Conservation (phyloP, 2,329 filamentous ascomycete genomes). For the Aureobasidium mangrovei region DNA sequence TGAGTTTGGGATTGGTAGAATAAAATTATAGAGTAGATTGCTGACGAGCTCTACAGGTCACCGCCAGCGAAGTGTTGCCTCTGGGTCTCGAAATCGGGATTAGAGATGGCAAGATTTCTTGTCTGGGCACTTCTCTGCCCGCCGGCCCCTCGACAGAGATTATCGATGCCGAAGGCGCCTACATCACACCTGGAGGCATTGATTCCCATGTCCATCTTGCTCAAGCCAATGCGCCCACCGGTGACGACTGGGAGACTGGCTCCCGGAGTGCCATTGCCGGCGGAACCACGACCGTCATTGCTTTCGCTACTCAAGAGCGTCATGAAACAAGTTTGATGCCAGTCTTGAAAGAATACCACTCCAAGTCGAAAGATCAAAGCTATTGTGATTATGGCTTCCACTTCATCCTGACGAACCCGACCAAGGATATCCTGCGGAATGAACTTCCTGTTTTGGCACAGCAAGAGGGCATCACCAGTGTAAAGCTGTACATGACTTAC, state of each 20-base stretch:
- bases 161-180: slow-evolving; percentile 39
- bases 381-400: slow-evolving; percentile 53
- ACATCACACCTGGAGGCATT: slow-evolving; percentile 40
- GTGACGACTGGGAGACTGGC: slow-evolving; percentile 41
- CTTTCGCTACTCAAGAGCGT: slow-evolving; percentile 49
- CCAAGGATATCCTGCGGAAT: slow-evolving; percentile 29
- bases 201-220: slow-evolving; percentile 43
- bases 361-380: slow-evolving; percentile 35
- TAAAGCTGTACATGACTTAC: slow-evolving; percentile 49
- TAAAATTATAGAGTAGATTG: not conserved
- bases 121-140: slow-evolving; percentile 34
- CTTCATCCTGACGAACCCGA: slow-evolving; percentile 42
- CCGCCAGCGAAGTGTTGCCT: slow-evolving; percentile 38
- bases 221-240: slow-evolving; percentile 36
- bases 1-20: slow-evolving; percentile 18
- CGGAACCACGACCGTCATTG: slow-evolving; percentile 50
- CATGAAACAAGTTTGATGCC: slow-evolving; percentile 37
- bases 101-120: slow-evolving; percentile 37
- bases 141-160: slow-evolving; percentile 27
- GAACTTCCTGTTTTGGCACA: slow-evolving; percentile 35
- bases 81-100: slow-evolving; percentile 40
- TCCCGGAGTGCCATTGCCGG: slow-evolving; percentile 49
- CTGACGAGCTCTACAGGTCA: slow-evolving; percentile 29
- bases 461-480: slow-evolving; percentile 37
- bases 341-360: slow-evolving; percentile 41